These are phyloP conservation scores for Globisporangium alternatum DNA, from an alignment of 352 stramenopile species.

Conservation along the genomic window DNA sequence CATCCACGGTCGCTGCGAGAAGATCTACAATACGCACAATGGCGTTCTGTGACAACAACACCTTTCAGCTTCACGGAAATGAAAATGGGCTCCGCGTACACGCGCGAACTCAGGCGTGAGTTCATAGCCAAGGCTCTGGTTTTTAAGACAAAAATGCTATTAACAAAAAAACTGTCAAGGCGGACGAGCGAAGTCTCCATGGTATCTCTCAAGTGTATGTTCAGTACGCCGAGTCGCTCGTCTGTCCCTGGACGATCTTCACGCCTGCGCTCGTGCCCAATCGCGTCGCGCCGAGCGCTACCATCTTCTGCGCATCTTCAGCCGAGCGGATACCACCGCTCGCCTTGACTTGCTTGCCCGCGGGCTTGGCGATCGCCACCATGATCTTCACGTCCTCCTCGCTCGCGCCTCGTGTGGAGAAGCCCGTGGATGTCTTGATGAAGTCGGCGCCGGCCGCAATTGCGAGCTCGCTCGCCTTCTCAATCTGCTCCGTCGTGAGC, in stretches of 20 bases:
- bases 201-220: background rate
- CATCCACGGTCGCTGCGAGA: no score
- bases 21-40: no score
- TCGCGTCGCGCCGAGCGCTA: constrained; percentile 64
- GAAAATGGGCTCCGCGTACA: background rate
- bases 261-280: constrained; percentile 66
- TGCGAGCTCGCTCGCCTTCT: constrained; percentile 61
- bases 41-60: no score
- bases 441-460: constrained; percentile 76
- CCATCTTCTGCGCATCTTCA: constrained; percentile 67
- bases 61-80: no score
- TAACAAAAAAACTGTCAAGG: background rate
- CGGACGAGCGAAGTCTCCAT: no score
- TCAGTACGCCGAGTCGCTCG: constrained; percentile 26
- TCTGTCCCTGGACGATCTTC: constrained; percentile 54
- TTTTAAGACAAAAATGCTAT: background rate
- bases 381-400: constrained; percentile 79
- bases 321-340: constrained; percentile 73
- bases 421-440: constrained; percentile 87
- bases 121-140: background rate
- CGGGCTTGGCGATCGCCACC: constrained; percentile 50
- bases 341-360: constrained; percentile 77
- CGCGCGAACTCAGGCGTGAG: background rate
- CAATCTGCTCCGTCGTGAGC: constrained; percentile 67
- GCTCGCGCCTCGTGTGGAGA: constrained; percentile 78